Conservation (phyloP, 306 rosid genomes). For the Cicer judaicum region DNA sequence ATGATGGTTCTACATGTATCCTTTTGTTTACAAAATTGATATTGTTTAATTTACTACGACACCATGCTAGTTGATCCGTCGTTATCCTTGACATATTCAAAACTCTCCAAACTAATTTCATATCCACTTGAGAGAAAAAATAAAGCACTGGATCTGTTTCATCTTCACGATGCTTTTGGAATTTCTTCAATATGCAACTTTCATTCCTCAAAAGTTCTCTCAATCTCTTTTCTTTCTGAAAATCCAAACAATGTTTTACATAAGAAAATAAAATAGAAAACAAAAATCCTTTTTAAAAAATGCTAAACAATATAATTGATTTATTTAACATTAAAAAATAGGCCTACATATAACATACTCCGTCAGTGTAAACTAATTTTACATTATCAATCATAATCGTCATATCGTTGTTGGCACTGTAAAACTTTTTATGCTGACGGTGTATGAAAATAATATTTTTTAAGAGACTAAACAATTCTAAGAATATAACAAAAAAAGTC, state of each 20-base stretch:
- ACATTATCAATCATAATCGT: no score
- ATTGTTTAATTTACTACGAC: slow-evolving; percentile 71
- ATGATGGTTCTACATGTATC: slow-evolving; percentile 74
- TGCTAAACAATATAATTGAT: no score
- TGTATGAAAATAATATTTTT: not conserved
- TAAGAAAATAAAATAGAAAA: slow-evolving; percentile 15
- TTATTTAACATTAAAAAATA: no score
- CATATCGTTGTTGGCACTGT: no score
- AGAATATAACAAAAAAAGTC: not conserved
- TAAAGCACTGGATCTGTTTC: slow-evolving; percentile 61
- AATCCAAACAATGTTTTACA: slow-evolving; percentile 10
- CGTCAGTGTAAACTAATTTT: no score
- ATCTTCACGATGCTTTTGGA: slow-evolving; percentile 59
- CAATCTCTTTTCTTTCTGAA: slow-evolving; percentile 83
- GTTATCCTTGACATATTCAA: slow-evolving; percentile 83
- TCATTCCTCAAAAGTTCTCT: slow-evolving; percentile 66
- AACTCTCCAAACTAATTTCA: slow-evolving; percentile 85
- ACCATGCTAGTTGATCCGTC: slow-evolving; percentile 88
- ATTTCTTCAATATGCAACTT: slow-evolving; percentile 76
- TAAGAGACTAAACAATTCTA: not conserved
- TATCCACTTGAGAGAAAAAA: slow-evolving; percentile 88
- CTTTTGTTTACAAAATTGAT: slow-evolving; percentile 64
- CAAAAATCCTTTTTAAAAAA: not conserved
- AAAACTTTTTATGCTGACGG: no score
- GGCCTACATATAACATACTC: no score